Evolutionary conservation across 768 basidiomycete species (phyloP), one percentile per base, ranked within the genome.

Genomic region (Suillus weaverae): DNA sequence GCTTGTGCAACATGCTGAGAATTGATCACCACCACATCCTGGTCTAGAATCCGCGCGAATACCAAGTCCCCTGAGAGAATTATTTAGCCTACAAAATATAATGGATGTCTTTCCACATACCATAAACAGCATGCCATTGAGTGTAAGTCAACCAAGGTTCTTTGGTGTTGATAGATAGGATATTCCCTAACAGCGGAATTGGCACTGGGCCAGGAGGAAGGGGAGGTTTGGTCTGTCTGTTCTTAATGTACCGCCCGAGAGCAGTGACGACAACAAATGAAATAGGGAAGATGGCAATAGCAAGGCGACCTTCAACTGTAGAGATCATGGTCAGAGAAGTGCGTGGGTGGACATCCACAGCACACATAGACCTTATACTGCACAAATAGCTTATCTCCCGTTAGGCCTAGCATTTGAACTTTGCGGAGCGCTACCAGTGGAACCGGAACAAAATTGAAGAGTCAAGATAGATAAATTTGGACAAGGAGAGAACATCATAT

Each of bases 151-250:
- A 20, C 36, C 44, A 65, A 5, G 64, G 44, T 41, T 62, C 39
- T 30, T 62, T 53, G 16, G 26, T n/a, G 30, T 62, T 8, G 5
- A 62, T 48, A 18, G 64, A 62, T 30, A 65, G n/a, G 9, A 54
- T 2, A 8, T 39, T 65, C 5, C 64, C 64, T 10, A 65, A 9
- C 9, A 85, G 61, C 13, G 83, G 83, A 18, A 77, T 71, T 8
- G 79, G 77, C 41, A 72, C 76, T 4, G 85, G 85, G 11, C 85
- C 85, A 57, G 85, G 85, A 18, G 84, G 84, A 38, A 76, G 50
- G 69, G 64, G 8, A 51, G 16, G 50, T 18, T 5, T 32, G 16
- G 7, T 18, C 16, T 18, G 30, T 32, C 16, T 32, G 8, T 51
- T 32, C 26, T 51, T 18, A 16, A 32, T 32, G 77, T 39, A 32